Base-by-base conservation (phyloP, 2,329 filamentous ascomycete species). In the Trichoderma atrobrunneum region DNA sequence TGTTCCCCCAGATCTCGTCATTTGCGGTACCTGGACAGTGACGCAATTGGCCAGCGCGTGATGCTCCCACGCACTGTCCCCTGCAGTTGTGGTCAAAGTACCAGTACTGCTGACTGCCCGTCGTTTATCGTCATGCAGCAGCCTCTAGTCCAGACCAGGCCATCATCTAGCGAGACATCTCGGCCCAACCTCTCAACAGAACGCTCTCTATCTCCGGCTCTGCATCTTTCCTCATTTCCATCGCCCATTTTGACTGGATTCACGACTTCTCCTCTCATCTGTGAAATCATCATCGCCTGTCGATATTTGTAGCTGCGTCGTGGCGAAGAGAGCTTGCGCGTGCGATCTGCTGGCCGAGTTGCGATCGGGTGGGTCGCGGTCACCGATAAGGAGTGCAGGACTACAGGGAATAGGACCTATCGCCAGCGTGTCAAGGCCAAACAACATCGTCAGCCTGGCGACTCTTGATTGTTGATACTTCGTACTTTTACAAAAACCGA, bases 41-140 rank as follows among this genome's bases (percentile, higher is more conserved):
- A 72, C 70, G 70, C 70, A 72, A 72, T 67, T 67, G 63, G 63
- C 24, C 62, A 54, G 70, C 70, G 70, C 70, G 70, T 72, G 63
- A 72, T 61, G 56, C 48, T n/a, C 39, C 48, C n/a, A n/a, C 70
- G 70, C 70, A 67, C 70, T 66, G 62, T 72, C 62, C 62, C 59
- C 59, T 61, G 62, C 56, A 11, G n/a, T 28, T 18, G 11, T 28
- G n/a, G 39, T 30, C 62, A 59, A 66, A 59, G 70, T 66, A 66
- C 70, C 56, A 16, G 30, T 24, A 51, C 66, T 69, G 66, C 66
- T 69, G 66, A 69, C 66, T 69, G 21, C 39, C 36, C 66, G 43
- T 69, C 56, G 39, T 51, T 56, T 62, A 72, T 67, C 70, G 62
- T 62, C 63, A 64, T 72, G 70, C 70, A 72, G 48, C 56, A 48